Conservation (phyloP, 441 rosid species). For the Melianthus villosus region DNA sequence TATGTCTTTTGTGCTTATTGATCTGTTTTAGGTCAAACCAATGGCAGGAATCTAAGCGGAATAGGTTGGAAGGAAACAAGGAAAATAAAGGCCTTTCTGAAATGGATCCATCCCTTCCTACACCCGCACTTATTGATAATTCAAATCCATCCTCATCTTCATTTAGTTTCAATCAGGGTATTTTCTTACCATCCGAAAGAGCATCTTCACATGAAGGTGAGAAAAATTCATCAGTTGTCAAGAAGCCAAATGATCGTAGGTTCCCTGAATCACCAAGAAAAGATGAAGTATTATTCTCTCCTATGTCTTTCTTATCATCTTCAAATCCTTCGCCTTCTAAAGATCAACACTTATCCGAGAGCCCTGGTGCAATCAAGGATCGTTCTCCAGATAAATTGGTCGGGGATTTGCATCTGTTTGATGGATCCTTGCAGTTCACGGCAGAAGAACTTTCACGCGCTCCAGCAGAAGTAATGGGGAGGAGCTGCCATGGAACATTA, state of each 20-base stretch:
- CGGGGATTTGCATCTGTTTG: conserved; percentile 44
- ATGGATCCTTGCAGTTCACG: conserved; percentile 29
- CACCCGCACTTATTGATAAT: conserved; percentile 20
- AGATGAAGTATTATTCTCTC: conserved; percentile 33
- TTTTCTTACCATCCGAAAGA: conserved; percentile 12
- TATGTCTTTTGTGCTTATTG: conserved; percentile 23
- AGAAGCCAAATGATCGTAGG: conserved; percentile 14
- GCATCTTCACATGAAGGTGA: conserved; percentile 20
- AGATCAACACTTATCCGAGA: conserved; percentile 18
- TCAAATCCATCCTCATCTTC: conserved; percentile 28
- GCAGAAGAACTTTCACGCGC: conserved; percentile 51
- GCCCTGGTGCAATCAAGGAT: conserved; percentile 15
- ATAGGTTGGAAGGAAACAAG: conserved; percentile 14
- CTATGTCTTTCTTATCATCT: conserved; percentile 35
- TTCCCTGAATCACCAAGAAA: conserved; percentile 16
- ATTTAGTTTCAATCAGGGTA: conserved; percentile 23
- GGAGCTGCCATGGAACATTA: conserved; percentile 49
- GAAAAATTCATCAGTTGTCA: conserved; percentile 18
- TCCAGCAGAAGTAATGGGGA: conserved; percentile 56
- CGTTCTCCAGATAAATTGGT: conserved; percentile 34
- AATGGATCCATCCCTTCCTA: conserved; percentile 20
- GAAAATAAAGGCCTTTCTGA: conserved; percentile 15
- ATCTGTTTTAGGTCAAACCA: conserved; percentile 16
- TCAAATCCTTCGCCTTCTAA: conserved; percentile 29
- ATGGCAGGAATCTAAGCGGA: conserved; percentile 13